Evolutionary conservation across 2,329 filamentous ascomycete species (phyloP).

Genomic region (Fusarium secorum): DNA sequence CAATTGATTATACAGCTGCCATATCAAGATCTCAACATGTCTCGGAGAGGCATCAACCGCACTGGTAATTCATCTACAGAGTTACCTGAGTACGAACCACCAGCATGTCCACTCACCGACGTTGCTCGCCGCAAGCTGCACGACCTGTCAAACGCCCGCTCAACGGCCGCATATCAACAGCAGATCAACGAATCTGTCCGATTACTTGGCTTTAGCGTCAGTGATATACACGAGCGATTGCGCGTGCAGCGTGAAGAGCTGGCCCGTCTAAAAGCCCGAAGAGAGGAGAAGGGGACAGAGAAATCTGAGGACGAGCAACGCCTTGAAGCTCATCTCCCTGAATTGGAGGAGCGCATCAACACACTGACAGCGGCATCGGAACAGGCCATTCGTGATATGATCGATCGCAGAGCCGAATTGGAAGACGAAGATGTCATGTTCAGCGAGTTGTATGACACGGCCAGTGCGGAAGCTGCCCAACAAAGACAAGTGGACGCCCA

Average conservation of each 20-base stretch:
- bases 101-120: conserved; percentile 54
- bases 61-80: conserved; percentile 36
- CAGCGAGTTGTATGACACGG: conserved; percentile 46
- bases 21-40: conserved; percentile 39
- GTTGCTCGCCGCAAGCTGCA: conserved; percentile 50
- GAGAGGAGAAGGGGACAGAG: conserved; percentile 48
- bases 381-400: conserved; percentile 54
- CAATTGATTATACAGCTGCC: neutral
- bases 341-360: conserved; percentile 52
- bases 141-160: conserved; percentile 53
- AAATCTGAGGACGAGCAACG: conserved; percentile 49
- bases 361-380: conserved; percentile 57
- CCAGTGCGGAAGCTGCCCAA: conserved; percentile 25
- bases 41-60: conserved; percentile 46
- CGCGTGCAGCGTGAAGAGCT: conserved; percentile 49
- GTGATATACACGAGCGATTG: conserved; percentile 59
- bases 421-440: conserved; percentile 58
- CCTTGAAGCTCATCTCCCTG: conserved; percentile 51
- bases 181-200: conserved; percentile 56
- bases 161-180: conserved; percentile 53
- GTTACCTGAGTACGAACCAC: conserved; percentile 61
- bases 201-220: conserved; percentile 55
- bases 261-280: conserved; percentile 45
- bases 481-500: conserved; percentile 8
- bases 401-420: conserved; percentile 59